These are phyloP conservation scores for Cercospora sp. DNA, from an alignment of 2,329 filamentous ascomycete genomes.

Conservation along the genomic window DNA sequence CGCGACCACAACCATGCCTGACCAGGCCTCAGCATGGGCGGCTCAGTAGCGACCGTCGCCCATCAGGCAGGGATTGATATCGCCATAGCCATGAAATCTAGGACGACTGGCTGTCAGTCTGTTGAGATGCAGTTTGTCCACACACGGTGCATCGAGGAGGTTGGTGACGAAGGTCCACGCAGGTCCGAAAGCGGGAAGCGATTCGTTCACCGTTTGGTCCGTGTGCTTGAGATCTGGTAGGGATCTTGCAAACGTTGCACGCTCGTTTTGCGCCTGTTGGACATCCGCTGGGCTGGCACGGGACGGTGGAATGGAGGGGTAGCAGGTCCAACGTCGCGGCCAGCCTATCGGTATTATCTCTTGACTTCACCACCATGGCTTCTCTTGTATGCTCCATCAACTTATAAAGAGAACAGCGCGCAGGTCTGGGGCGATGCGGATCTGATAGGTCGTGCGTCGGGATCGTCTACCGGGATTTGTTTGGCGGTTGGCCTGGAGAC, in stretches of 20 bases:
- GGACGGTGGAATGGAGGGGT: constrained; percentile 7
- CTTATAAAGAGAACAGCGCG: not conserved
- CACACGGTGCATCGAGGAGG: not conserved
- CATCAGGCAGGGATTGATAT: not conserved
- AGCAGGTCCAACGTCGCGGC: constrained; percentile 4
- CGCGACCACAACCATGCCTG: not conserved
- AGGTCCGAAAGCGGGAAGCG: not conserved
- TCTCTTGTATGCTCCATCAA: not conserved
- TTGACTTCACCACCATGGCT: not conserved
- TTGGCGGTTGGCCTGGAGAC: not conserved
- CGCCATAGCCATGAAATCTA: not conserved
- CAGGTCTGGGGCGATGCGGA: not conserved
- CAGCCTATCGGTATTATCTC: constrained; percentile 1
- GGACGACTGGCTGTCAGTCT: not conserved
- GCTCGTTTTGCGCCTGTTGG: not conserved
- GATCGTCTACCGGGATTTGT: constrained; percentile 4
- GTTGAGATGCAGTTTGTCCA: not conserved
- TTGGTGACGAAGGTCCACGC: not conserved
- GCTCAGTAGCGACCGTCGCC: not conserved
- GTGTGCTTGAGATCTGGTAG: not conserved
- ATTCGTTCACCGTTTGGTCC: constrained; percentile 9
- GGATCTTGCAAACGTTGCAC: not conserved
- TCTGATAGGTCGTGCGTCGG: not conserved
- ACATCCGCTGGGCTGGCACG: not conserved
- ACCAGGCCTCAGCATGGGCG: not conserved